Conservation (phyloP, 148 eudicot genomes). For the Rhododendron griersonianum region DNA sequence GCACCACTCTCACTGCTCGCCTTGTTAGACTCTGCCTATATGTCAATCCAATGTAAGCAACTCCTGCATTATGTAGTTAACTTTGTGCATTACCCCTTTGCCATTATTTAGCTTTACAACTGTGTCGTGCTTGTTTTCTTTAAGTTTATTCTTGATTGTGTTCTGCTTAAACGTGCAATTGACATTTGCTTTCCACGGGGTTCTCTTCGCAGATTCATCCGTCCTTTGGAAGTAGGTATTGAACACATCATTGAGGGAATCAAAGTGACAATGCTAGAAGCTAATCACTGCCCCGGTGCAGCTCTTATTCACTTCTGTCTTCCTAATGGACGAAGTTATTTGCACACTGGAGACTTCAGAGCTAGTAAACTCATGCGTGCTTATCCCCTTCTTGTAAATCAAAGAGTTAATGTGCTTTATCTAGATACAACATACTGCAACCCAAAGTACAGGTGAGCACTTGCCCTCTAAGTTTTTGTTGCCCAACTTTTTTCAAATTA, state of each 20-base stretch:
- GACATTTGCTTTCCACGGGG: constrained; percentile 7
- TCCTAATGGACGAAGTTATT: constrained; percentile 37
- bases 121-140: neutral
- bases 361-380: constrained; percentile 55
- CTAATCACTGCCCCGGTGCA: constrained; percentile 78
- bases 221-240: constrained; percentile 44
- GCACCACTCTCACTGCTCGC: constrained; percentile 59
- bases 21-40: constrained; percentile 49
- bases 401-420: constrained; percentile 43
- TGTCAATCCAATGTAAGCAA: constrained; percentile 46
- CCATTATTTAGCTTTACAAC: neutral
- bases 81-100: neutral
- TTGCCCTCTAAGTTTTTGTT: neutral
- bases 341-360: constrained; percentile 72
- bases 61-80: neutral
- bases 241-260: constrained; percentile 51
- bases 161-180: neutral
- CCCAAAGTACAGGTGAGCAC: constrained; percentile 51
- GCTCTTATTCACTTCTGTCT: constrained; percentile 58
- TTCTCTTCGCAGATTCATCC: constrained; percentile 26
- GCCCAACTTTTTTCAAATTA: neutral
- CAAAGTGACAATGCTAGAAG: constrained; percentile 54
- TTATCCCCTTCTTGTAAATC: constrained; percentile 45
- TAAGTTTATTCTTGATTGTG: neutral
- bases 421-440: constrained; percentile 74